Evolutionary conservation across 345 rosid genomes (phyloP).

Genomic region (Dipteronia sinensis): DNA sequence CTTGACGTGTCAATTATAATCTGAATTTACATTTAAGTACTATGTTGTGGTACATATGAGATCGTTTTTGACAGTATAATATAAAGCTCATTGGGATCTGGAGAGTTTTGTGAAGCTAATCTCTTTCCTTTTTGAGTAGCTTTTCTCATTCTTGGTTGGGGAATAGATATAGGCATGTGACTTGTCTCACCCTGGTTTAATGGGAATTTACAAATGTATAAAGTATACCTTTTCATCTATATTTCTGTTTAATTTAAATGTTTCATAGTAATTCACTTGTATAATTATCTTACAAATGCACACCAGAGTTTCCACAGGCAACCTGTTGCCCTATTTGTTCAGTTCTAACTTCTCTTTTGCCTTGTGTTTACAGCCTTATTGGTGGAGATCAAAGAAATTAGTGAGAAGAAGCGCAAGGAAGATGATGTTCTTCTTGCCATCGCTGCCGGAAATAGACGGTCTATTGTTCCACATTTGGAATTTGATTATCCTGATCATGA

Average conservation of each 20-base stretch:
- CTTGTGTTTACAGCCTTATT: constrained; percentile 63
- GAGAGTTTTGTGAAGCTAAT: background rate
- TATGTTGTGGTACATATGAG: background rate
- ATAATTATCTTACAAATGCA: background rate
- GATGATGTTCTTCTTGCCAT: constrained; percentile 82
- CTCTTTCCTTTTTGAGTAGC: background rate
- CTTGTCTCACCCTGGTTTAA: background rate
- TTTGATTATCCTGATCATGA: constrained; percentile 79
- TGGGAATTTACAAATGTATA: background rate
- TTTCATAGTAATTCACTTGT: background rate
- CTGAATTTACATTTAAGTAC: background rate
- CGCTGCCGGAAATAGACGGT: constrained; percentile 79
- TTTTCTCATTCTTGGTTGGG: background rate
- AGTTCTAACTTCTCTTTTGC: constrained; percentile 20
- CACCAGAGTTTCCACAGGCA: background rate
- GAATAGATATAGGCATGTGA: background rate
- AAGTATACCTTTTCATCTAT: background rate
- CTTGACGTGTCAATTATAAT: background rate
- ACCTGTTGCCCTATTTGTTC: constrained; percentile 3
- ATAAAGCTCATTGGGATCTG: background rate
- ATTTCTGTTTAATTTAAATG: constrained; percentile 1
- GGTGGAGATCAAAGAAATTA: constrained; percentile 90
- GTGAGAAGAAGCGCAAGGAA: constrained; percentile 75
- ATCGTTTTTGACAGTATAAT: background rate
- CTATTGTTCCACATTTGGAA: constrained; percentile 66